Base-by-base conservation (phyloP, 345 rosid species). In the Eutrema yunnanense region DNA sequence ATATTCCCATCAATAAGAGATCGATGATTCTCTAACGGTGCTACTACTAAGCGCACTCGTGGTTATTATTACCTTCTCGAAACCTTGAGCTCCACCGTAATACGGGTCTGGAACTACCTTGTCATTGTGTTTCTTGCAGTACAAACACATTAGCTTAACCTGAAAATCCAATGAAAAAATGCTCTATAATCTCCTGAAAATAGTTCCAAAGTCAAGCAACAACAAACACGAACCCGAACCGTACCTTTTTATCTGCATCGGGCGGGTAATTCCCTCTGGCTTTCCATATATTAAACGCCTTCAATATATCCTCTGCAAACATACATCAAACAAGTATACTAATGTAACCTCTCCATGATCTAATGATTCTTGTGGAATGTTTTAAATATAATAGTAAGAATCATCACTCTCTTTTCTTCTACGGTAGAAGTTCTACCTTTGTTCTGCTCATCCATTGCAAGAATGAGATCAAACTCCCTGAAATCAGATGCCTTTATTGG, bases 61-160 rank as follows among this genome's bases (percentile, higher is more conserved):
- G 41, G 6, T 16, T 8, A 34, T 63, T 84, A 90, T 61, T 85
- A 95, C 99, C 96, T 86, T 95, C 80, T 91, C 99, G 67, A 95
- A 95, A 70, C 97, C 96, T 80, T 89, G 92, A 11, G 95, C 81
- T 72, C 99, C 99, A 53, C 97, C 97, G 52, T 85, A 88, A 64
- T 91, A 95, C 10, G 97, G 97, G 75, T 95, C 97, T 0, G 99
- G 96, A 19, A 95, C 97, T 76, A 86, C 88, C 5, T 83, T 87
- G 66, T 89, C 97, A 27, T 79, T 78, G 32, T 91, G 96, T 63
- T 87, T 89, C 92, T 91, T 91, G 77, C 93, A 95, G 64, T 88
- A 95, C 0, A 92, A 88, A 80, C 99, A 91, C 97, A 91, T 89
- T 22, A 89, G 74, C 76, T 77, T 87, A 70, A 95, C 97, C 98